Percentiles rank a stretch among this genome's conserved stretches.
These are phyloP conservation scores for Rhododendron griersonianum DNA, from an alignment of 148 eudicot genomes.

Conservation along the genomic window DNA sequence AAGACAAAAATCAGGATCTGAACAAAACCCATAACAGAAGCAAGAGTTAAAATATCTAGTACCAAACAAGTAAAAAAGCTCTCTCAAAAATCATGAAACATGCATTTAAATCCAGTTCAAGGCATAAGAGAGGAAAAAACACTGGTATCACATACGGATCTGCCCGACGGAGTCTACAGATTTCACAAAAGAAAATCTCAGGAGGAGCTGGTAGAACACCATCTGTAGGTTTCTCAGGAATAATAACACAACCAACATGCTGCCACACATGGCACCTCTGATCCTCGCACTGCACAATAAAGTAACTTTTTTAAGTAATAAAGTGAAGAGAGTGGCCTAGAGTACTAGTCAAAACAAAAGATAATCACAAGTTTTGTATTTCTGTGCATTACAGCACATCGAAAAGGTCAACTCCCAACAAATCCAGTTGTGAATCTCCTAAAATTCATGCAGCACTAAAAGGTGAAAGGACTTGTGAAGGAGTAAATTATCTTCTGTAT, in stretches of 20 bases:
- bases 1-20: background rate
- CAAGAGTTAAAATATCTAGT: background rate
- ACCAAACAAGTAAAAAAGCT: background rate
- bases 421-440: background rate
- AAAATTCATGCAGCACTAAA: background rate
- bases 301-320: background rate
- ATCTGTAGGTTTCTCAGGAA: slow-evolving; percentile 62
- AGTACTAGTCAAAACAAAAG: background rate
- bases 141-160: slow-evolving; percentile 56
- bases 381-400: background rate
- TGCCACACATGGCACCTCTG: slow-evolving; percentile 63
- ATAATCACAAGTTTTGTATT: background rate
- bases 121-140: background rate
- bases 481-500: background rate
- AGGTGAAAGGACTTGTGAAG: background rate
- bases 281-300: slow-evolving; percentile 57
- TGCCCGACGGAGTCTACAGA: slow-evolving; percentile 66
- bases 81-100: background rate
- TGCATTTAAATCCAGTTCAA: background rate
- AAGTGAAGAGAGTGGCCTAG: background rate
- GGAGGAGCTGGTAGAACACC: slow-evolving; percentile 44
- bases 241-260: slow-evolving; percentile 59
- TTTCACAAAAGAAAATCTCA: slow-evolving; percentile 56
- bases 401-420: background rate
- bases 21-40: background rate